A percentile compares a stretch with the other conserved stretches of the same genome.
These are phyloP conservation scores for Apophysomyces ossiformis DNA, from an alignment of 371 early-diverging fungal species.

Conservation along the genomic window DNA sequence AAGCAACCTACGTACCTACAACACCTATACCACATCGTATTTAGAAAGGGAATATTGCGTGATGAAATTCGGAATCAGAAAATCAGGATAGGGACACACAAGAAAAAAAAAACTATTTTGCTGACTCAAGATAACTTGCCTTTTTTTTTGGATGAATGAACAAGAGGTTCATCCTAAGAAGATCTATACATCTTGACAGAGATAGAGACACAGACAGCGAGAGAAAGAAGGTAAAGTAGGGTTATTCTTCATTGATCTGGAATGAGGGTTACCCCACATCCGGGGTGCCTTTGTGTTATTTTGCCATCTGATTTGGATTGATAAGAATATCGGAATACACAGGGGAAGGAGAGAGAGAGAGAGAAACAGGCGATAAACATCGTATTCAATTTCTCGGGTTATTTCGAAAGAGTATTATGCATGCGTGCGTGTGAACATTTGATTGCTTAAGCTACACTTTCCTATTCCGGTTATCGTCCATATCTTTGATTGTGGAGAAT, in stretches of 20 bases:
- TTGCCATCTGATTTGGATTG: constrained; percentile 13
- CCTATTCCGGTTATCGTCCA: constrained; percentile 14
- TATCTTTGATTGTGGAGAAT: constrained; percentile 15
- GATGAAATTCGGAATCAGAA: constrained; percentile 11
- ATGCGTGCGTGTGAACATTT: constrained; percentile 12
- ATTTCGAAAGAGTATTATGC: constrained; percentile 13
- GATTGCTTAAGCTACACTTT: constrained; percentile 9
- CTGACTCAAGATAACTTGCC: constrained; percentile 1
- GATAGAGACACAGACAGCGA: background rate
- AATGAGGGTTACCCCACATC: constrained; percentile 10
- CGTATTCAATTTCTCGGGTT: constrained; percentile 11
- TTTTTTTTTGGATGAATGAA: too few species aligned
- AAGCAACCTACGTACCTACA: too few species aligned
- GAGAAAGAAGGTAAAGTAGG: background rate
- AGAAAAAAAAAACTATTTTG: background rate
- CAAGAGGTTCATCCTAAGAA: too few species aligned
- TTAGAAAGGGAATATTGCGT: constrained; percentile 11
- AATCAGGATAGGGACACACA: constrained; percentile 3
- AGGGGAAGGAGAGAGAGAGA: constrained; percentile 1
- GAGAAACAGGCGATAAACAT: constrained; percentile 16
- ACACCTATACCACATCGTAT: background rate
- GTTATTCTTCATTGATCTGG: constrained; percentile 3
- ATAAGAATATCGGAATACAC: background rate
- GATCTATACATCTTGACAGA: too few species aligned
- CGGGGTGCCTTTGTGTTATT: constrained; percentile 3